Conservation (phyloP, 176 grass and related monocot genomes). For the Oryza glaberrima region DNA sequence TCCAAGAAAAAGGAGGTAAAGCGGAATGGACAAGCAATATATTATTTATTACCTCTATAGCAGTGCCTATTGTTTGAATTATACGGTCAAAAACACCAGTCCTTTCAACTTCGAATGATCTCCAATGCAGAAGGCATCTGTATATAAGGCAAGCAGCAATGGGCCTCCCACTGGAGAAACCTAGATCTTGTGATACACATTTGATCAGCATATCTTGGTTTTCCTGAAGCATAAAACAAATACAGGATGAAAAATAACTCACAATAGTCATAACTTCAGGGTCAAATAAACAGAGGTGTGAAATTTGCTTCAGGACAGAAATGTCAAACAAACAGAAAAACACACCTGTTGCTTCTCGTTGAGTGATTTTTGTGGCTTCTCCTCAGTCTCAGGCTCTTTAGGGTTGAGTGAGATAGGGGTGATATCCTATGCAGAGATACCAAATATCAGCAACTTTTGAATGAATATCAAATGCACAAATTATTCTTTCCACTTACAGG, state of each 20-base stretch:
- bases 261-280: constrained; percentile 30
- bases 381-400: constrained; percentile 86
- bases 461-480: constrained; percentile 22
- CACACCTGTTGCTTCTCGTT: constrained; percentile 96
- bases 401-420: constrained; percentile 57
- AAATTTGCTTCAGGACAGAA: not conserved
- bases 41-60: constrained; percentile 70
- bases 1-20: not conserved
- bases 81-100: constrained; percentile 93
- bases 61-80: constrained; percentile 93
- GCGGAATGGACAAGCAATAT: not conserved
- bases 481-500: constrained; percentile 63
- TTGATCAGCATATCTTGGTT: constrained; percentile 94
- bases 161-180: constrained; percentile 82
- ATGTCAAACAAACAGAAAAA: constrained; percentile 35
- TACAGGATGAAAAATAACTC: constrained; percentile 38
- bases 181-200: constrained; percentile 95
- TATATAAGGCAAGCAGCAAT: constrained; percentile 97
- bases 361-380: constrained; percentile 97
- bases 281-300: constrained; percentile 34
- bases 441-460: constrained; percentile 29
- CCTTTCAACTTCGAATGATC: constrained; percentile 99
- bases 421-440: constrained; percentile 62
- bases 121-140: constrained; percentile 97
- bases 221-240: constrained; percentile 72